Evolutionary conservation across 257 asterid genomes (phyloP).

Genomic region (Ophiorrhiza pumila): DNA sequence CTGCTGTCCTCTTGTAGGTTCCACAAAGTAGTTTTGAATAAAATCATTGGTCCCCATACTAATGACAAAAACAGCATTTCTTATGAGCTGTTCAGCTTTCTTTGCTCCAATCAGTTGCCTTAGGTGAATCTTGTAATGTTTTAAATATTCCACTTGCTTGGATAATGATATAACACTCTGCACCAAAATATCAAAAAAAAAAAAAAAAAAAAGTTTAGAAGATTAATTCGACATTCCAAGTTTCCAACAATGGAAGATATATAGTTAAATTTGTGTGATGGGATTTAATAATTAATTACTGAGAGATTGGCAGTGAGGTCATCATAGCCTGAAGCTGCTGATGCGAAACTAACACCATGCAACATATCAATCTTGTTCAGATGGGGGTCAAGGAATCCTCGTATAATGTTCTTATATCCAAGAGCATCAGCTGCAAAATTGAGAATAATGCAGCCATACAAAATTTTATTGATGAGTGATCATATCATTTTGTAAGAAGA

Average conservation of each 20-base stretch:
- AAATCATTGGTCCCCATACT: slow-evolving; percentile 59
- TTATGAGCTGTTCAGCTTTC: slow-evolving; percentile 26
- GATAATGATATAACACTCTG: slow-evolving; percentile 46
- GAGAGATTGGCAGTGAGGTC: slow-evolving; percentile 47
- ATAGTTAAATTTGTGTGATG: no score
- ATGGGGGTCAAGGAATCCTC: slow-evolving; percentile 46
- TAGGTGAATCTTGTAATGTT: slow-evolving; percentile 42
- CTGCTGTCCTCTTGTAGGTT: slow-evolving; percentile 36
- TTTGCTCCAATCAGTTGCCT: slow-evolving; percentile 35
- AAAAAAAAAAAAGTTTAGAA: background rate
- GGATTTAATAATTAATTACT: slow-evolving; percentile 12
- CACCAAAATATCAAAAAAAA: background rate
- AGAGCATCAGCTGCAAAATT: slow-evolving; percentile 37
- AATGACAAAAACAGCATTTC: slow-evolving; percentile 33
- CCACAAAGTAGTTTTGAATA: slow-evolving; percentile 40
- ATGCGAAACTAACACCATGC: slow-evolving; percentile 56
- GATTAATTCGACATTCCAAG: no score
- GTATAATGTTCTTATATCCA: slow-evolving; percentile 28
- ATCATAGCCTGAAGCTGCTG: slow-evolving; percentile 59
- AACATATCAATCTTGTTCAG: slow-evolving; percentile 34
- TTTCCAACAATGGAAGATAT: no score
- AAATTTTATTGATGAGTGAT: no score
- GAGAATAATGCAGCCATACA: background rate
- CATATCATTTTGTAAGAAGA: no score
- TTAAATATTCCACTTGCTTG: slow-evolving; percentile 43